Evolutionary conservation across 345 rosid genomes (phyloP).

Genomic region (Rhodamnia argentea): DNA sequence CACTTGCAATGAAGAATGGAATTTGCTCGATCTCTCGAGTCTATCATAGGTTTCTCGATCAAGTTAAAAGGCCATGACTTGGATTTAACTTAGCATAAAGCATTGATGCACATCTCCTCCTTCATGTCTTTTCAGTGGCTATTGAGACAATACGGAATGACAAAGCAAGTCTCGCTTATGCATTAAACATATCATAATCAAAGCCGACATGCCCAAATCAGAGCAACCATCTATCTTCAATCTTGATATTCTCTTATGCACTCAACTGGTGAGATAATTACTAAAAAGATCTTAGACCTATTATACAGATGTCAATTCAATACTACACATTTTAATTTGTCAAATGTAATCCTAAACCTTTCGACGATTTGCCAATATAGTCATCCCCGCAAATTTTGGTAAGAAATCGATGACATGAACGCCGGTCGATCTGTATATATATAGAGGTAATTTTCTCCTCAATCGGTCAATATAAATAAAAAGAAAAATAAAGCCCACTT

Average conservation of each 20-base stretch:
- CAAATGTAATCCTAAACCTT: background rate
- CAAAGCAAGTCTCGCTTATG: background rate
- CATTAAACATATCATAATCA: background rate
- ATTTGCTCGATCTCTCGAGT: background rate
- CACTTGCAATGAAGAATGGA: background rate
- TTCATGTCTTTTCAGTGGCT: background rate
- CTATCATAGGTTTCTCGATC: background rate
- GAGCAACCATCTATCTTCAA: background rate
- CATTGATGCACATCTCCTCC: background rate
- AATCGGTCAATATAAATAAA: background rate
- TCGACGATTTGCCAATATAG: background rate
- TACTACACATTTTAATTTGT: fast-evolving
- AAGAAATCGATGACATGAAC: fast-evolving
- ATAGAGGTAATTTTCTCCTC: background rate
- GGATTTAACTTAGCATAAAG: background rate
- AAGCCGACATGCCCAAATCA: background rate
- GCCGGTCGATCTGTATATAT: no score
- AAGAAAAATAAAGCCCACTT: background rate
- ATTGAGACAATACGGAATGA: background rate
- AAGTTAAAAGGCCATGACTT: background rate
- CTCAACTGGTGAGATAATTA: background rate
- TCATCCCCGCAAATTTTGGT: fast-evolving
- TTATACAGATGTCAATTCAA: fast-evolving
- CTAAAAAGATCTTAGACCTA: fast-evolving
- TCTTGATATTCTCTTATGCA: background rate